Base-by-base conservation (phyloP, 208 protist species). In the Trypanosoma grayi region DNA sequence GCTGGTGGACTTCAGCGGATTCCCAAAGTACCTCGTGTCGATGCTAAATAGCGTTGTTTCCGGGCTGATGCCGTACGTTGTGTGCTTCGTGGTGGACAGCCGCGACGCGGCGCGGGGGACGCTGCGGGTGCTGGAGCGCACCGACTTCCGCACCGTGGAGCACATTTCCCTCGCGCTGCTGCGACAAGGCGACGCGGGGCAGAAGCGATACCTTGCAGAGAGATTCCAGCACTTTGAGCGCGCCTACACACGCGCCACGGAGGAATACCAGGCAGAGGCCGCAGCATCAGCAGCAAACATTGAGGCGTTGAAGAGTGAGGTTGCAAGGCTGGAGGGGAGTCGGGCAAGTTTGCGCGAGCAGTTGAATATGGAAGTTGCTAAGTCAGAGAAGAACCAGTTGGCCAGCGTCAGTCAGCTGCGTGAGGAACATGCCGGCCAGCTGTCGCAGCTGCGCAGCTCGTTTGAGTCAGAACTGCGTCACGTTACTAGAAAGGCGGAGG, bases 181-280 rank as follows among this genome's bases (percentile, higher is more conserved):
- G 18, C 78, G 85, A 1, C 83, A 95, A 66, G 89, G 85, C 11
- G 89, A 95, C 37, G 78, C 73, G 0, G 85, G 85, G 13, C 79
- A 93, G 63, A 95, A 95, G 56, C 48, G 66, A 22, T 90, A 95
- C 69, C 75, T 95, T 5, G 89, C 89, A 0, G 83, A 92, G 57
- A 81, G 77, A 1, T 95, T 89, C 54, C 78, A 80, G n/a, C 72
- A 81, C 59, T 95, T 81, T 69, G 73, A 89, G 60, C 54, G 66
- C 2, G 41, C 67, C 2, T 88, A 73, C 40, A 22, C 34, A 18
- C 28, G 44, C 27, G 46, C 13, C 8, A 31, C 46, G 2, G 56
- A 37, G 40, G 72, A 84, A 31, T 59, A 60, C 10, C 57, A 59
- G 16, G 53, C 54, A 24, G 58, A 77, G 18, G 25, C 53, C 0